Conservation (phyloP, 805 yeast species). For the Hanseniaspora occidentalis region DNA sequence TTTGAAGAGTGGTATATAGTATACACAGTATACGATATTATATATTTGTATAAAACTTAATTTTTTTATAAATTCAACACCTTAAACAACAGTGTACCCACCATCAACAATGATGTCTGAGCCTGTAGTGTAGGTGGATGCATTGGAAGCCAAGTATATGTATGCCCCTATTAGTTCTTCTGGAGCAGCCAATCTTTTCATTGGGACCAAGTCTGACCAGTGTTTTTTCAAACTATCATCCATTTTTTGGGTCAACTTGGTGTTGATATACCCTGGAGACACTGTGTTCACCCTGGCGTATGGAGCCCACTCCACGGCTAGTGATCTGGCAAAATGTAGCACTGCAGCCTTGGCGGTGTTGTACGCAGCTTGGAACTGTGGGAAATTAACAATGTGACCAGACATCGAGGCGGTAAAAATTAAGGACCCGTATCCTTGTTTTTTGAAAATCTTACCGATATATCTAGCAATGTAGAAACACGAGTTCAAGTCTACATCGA, state of each 20-base stretch:
- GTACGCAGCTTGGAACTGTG: conserved; percentile 78
- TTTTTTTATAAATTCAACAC: background rate
- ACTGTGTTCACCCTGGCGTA: conserved; percentile 77
- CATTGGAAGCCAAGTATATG: conserved; percentile 68
- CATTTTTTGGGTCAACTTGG: conserved; percentile 46
- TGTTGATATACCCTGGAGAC: conserved; percentile 77
- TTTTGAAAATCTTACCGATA: conserved; percentile 59
- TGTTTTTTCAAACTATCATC: conserved; percentile 31
- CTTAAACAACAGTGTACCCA: conserved; percentile 34
- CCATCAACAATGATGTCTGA: conserved; percentile 70
- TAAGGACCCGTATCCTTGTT: conserved; percentile 64
- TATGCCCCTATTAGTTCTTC: conserved; percentile 72
- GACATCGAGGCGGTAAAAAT: conserved; percentile 85
- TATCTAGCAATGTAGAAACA: conserved; percentile 69
- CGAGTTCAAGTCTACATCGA: conserved; percentile 68
- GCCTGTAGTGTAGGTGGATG: conserved; percentile 71
- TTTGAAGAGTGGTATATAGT: no score
- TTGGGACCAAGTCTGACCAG: conserved; percentile 45
- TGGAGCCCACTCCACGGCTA: conserved; percentile 83
- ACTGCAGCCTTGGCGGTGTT: conserved; percentile 83
- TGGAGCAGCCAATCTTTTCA: conserved; percentile 66
- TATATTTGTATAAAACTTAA: no score
- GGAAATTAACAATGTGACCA: conserved; percentile 76
- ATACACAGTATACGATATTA: background rate
- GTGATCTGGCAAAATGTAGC: conserved; percentile 58